Evolutionary conservation across 2,329 filamentous ascomycete genomes (phyloP).

Genomic region (Coniella vitis): DNA sequence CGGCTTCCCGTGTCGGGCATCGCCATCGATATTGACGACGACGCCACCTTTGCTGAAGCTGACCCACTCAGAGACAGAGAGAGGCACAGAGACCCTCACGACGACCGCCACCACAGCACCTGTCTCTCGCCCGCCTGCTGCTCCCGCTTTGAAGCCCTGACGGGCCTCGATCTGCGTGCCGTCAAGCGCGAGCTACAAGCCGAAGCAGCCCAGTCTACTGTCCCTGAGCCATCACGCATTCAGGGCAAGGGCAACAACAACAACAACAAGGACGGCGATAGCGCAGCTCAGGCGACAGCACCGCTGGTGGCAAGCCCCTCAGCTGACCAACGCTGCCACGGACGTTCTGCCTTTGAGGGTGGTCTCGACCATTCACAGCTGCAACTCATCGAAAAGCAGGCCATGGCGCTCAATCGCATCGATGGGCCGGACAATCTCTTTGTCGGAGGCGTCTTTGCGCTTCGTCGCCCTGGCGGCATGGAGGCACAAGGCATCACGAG

Average conservation of each 20-base stretch:
- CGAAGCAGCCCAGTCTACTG: not conserved
- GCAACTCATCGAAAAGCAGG: conserved; percentile 16
- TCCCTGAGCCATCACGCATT: no score
- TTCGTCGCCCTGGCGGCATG: conserved; percentile 66
- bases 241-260: not conserved
- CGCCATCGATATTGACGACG: conserved; percentile 11
- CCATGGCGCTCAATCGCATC: conserved; percentile 36
- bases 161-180: conserved; percentile 10
- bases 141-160: conserved; percentile 15
- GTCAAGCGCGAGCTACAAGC: conserved; percentile 11
- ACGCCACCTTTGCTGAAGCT: not conserved
- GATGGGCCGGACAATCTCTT: conserved; percentile 36
- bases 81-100: not conserved
- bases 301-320: not conserved
- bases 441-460: conserved; percentile 59
- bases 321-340: conserved; percentile 10
- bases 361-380: conserved; percentile 13
- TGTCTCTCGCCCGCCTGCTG: conserved; percentile 13
- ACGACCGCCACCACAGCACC: conserved; percentile 4
- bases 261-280: not conserved
- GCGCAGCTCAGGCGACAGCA: no score
- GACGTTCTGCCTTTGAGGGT: conserved; percentile 13
- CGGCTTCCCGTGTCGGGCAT: not conserved
- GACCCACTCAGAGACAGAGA: not conserved
- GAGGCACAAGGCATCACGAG: conserved; percentile 75